Conservation (phyloP, 495 filamentous ascomycete genomes). For the Bacidia rubella region DNA sequence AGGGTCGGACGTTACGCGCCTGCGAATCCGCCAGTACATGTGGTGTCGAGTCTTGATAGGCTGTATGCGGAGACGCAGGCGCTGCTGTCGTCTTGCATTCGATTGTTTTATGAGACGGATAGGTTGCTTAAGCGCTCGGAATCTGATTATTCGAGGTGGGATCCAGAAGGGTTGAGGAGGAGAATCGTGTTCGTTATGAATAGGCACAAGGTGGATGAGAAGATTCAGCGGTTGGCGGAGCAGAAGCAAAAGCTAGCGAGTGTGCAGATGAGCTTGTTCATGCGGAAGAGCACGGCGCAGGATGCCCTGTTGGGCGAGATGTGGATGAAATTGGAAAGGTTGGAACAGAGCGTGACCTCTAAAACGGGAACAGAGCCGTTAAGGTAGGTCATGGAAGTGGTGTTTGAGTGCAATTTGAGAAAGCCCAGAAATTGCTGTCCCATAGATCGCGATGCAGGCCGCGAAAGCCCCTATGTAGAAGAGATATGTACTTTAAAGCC, state of each 20-base stretch:
- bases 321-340: background rate
- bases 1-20: too few relatives aligned
- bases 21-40: too few relatives aligned
- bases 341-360: background rate
- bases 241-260: slow-evolving; percentile 8
- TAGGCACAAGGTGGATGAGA: slow-evolving; percentile 8
- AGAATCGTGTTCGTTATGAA: slow-evolving; percentile 13
- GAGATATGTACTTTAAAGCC: background rate
- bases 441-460: background rate
- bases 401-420: background rate
- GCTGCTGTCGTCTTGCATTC: slow-evolving; percentile 7
- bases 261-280: slow-evolving; percentile 12
- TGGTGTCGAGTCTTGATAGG: background rate
- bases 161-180: slow-evolving; percentile 14
- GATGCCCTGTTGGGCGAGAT: slow-evolving; percentile 3
- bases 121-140: slow-evolving; percentile 8
- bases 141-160: slow-evolving; percentile 4
- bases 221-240: slow-evolving; percentile 7
- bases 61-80: slow-evolving; percentile 7
- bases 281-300: slow-evolving; percentile 11
- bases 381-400: background rate
- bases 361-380: background rate
- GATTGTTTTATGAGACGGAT: slow-evolving; percentile 10
- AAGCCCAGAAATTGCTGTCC: background rate
- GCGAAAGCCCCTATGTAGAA: background rate